phyloP scores from a whole-genome alignment of 2,329 filamentous ascomycete species.

The Exophiala bonariae region DNA sequence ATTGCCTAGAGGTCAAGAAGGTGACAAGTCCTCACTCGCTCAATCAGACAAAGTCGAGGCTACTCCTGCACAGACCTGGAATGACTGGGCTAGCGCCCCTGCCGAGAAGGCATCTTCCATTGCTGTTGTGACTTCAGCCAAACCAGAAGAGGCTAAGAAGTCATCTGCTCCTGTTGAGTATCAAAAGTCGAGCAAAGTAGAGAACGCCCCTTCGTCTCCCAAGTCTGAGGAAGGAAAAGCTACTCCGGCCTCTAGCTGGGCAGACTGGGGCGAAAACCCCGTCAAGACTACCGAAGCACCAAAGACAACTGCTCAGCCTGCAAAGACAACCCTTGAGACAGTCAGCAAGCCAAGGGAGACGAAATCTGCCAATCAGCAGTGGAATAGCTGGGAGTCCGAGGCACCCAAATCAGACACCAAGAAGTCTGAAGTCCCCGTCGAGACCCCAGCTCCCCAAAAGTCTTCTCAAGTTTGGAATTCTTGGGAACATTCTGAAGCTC shows the following conservation, averaged over 20 bases:
- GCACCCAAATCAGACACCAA: neutral
- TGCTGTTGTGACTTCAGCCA: neutral
- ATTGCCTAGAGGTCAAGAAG: conserved; percentile 13
- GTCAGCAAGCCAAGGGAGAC: neutral
- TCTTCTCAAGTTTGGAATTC: neutral
- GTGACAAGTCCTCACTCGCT: neutral
- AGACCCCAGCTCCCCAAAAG: neutral
- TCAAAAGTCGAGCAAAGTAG: too few species aligned
- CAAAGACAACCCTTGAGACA: neutral
- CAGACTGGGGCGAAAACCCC: neutral
- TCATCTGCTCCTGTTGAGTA: too few species aligned
- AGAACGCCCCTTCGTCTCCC: neutral
- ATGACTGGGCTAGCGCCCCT: conserved; percentile 6
- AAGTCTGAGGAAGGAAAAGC: neutral
- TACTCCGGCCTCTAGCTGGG: neutral
- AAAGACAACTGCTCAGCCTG: neutral
- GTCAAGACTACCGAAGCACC: neutral
- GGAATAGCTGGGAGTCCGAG: neutral
- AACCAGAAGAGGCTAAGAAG: too few species aligned
- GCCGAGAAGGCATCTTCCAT: neutral
- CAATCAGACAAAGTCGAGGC: neutral
- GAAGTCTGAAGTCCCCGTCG: neutral
- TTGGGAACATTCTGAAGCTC: neutral
- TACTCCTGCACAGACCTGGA: conserved; percentile 3
- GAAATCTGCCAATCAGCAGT: too few species aligned